A percentile compares a stretch with the other conserved stretches of the same genome.
Conservation (phyloP, 129 eudicot genomes). For the Saussurea involucrata region DNA sequence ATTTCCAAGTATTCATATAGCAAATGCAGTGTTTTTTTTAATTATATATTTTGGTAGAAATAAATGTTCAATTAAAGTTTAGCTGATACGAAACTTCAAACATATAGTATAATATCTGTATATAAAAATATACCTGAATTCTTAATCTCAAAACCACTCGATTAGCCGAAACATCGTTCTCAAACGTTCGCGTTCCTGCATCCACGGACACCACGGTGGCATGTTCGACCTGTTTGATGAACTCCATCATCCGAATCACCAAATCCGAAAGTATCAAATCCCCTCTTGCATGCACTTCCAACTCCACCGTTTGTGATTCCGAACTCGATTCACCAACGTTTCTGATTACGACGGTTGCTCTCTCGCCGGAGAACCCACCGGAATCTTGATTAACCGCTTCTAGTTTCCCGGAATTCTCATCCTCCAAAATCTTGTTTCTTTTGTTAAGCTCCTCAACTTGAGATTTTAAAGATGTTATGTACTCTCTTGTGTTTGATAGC, state of each 20-base stretch:
- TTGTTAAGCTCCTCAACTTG: conserved; percentile 53
- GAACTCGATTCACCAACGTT: conserved; percentile 46
- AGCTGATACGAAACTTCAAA: neutral
- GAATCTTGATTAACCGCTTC: conserved; percentile 9
- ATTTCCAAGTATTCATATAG: neutral
- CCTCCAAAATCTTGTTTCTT: conserved; percentile 56
- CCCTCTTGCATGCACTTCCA: conserved; percentile 58
- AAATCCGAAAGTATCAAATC: conserved; percentile 37
- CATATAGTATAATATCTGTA: neutral
- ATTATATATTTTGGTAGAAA: neutral
- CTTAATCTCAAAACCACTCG: conserved; percentile 42
- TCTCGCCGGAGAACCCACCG: conserved; percentile 16
- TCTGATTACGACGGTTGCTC: conserved; percentile 26
- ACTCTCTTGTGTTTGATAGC: conserved; percentile 52
- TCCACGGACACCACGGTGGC: conserved; percentile 40
- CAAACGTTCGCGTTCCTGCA: conserved; percentile 35
- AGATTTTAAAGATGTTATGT: conserved; percentile 49
- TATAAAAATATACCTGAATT: conserved; percentile 52
- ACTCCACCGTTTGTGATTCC: conserved; percentile 34
- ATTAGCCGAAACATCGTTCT: conserved; percentile 17
- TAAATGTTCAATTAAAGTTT: neutral
- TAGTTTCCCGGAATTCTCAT: conserved; percentile 1
- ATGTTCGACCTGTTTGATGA: conserved; percentile 39
- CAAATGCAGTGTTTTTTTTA: neutral
- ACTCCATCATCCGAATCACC: conserved; percentile 40